Base-by-base conservation (phyloP, 495 filamentous ascomycete species). In the Bathelium albidoporum region DNA sequence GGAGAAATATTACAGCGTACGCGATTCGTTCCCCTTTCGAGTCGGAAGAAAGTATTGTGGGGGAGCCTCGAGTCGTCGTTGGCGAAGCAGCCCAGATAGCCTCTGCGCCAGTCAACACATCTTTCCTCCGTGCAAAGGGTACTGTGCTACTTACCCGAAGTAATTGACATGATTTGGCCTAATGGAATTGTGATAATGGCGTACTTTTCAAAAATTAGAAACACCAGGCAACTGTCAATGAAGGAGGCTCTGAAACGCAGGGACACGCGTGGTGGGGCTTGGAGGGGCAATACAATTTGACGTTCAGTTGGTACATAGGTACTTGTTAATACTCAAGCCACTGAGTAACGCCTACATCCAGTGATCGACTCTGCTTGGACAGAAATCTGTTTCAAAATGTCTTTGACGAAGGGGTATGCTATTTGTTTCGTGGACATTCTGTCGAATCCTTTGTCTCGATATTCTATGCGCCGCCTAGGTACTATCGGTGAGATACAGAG, bases 21-120 rank as follows among this genome's bases (percentile, higher is more conserved):
- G 91, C 89, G 73, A 98, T 85, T 63, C 90, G 85, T 77, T 97
- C 88, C 62, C 95, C 94, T 74, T 96, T 96, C 32, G 87, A 75
- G 73, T 98, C 95, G 26, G 86, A 84, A 32, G 91, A 93, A 59
- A 98, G 85, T 70, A 90, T 89, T 18, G 94, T 97, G 64, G 93
- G 89, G 67, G 90, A 86, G 59, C 91, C 91, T 66, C 94, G 87
- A 63, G 82, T 86, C 18, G 93, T 97, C 59, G 85, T 85, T 64
- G 94, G 94, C 68, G 81, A 81, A n/a, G 87, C 78, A 24, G 87
- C 87, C 82, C 86, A 89, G 61, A 88, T 86, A 29, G 84, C 79
- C 65, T 87, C 87, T 90, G 66, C 9, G 12, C 10, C 16, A 20
- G 44, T 49, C 44, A 49, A 20, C n/a, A 20, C 5, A 20, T 20